Evolutionary conservation across 2,329 filamentous ascomycete genomes (phyloP), one percentile per base, ranked within the genome.

Genomic region (Aspergillus pseudoterreus): DNA sequence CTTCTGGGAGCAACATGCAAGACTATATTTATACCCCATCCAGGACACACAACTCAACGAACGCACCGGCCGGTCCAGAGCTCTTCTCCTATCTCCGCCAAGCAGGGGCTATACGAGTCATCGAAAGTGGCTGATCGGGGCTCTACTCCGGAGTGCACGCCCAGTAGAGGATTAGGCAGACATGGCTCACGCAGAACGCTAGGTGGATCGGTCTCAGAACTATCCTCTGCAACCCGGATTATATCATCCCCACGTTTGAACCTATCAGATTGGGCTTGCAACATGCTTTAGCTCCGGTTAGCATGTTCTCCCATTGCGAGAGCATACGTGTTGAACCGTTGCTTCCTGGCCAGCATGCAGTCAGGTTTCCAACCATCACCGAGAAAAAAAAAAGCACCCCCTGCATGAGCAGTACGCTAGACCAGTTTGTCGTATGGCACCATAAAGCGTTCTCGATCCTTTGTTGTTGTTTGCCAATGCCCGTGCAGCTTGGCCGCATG

Each of bases 61-160:
- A 42, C 19, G 6, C 39, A 42, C 11, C 24, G 12, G 24, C 15
- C 21, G 19, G 38, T 22, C 36, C 43, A 43, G 22, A 45, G 33
- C 33, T 33, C 36, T 24, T 17, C 15, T 14, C 30, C 17, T 42
- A 12, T 43, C 4, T 21, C n/a, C 43, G 51, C 51, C 48, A 51
- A 53, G 51, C 22, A 24, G 30, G 33, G 32, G 43, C 48, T 53
- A 53, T 53, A n/a, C 15, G n/a, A 11, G 36, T 39, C 46, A 53
- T 51, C 24, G 39, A 22, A 42, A 42, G 39, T 42, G 39, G 39
- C 39, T 42, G 39, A 42, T 19, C 17, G 39, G 39, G n/a, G 19
- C 4, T 30, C 39, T 36, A 24, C 12, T 35, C 24, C 39, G 14
- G 14, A 12, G 17, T 41, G 10, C 38, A 41, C 2, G 17, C 19